A percentile compares a stretch with the other conserved stretches of the same genome.
phyloP scores from a whole-genome alignment of 768 basidiomycete genomes.

The Lactarius quietus region DNA sequence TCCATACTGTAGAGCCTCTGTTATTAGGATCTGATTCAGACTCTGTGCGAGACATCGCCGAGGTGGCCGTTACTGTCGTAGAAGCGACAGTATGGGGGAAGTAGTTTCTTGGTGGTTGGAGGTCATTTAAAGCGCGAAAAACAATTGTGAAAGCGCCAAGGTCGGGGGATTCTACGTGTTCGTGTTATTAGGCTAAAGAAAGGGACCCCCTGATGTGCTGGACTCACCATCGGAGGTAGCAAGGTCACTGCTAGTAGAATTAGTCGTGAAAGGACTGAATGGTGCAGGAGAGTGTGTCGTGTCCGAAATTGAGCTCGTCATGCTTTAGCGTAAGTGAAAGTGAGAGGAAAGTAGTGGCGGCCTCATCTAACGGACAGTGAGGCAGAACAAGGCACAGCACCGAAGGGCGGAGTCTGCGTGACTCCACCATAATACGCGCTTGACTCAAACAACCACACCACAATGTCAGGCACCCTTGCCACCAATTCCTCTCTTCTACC shows the following conservation, averaged over 20 bases:
- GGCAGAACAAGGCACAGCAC: background rate
- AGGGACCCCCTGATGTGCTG: background rate
- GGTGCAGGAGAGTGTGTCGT: conserved; percentile 36
- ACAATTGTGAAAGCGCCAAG: conserved; percentile 70
- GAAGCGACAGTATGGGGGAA: conserved; percentile 25
- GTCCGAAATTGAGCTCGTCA: conserved; percentile 36
- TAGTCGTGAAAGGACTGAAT: conserved; percentile 39
- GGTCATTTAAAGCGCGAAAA: conserved; percentile 58
- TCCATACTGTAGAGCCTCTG: conserved; percentile 62
- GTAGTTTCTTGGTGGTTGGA: conserved; percentile 46
- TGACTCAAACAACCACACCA: background rate
- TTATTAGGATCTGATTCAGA: conserved; percentile 41
- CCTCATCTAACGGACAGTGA: background rate
- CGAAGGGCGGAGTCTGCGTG: background rate
- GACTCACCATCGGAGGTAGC: conserved; percentile 38
- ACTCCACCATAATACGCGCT: background rate
- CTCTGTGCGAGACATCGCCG: conserved; percentile 32
- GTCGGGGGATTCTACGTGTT: conserved; percentile 58
- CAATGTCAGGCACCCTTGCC: conserved; percentile 1
- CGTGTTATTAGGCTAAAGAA: background rate
- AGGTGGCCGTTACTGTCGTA: conserved; percentile 29
- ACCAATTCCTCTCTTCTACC: background rate
- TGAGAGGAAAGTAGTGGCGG: background rate
- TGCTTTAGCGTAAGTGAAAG: conserved; percentile 22
- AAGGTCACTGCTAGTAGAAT: conserved; percentile 32